Evolutionary conservation across 768 basidiomycete genomes (phyloP), one percentile per base, ranked within the genome.

Genomic region (Lanmaoa pseudosensibilis): DNA sequence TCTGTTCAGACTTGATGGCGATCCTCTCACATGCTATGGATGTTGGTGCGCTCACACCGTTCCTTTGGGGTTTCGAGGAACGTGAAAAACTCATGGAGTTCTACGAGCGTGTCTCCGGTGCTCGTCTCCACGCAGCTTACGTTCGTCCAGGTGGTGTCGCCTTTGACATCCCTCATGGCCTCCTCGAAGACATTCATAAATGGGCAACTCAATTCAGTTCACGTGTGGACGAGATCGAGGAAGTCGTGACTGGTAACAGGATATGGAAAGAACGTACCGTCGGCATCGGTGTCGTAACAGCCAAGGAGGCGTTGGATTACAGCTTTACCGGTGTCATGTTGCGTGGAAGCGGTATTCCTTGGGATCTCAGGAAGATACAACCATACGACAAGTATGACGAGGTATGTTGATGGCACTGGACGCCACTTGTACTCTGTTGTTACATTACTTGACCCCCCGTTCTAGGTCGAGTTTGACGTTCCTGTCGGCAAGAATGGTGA

Each of bases 31-130:
- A 95, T 73, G 88, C 91, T 50, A 94, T 94, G 91, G 94, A 99
- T 68, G 96, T 99, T 60, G 96, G 96, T 71, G 96, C 93, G 56
- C 84, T 99, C 11, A 99, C 96, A 2, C 96, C 96, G 37, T 99
- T 98, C 87, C 80, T 99, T 32, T 99, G 96, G 94, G 96, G 96
- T 65, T 98, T 98, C 80, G 96, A 98, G 75, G 96, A 99, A 74
- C 93, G 96, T 54, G 96, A 98, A 78, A 99, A 99, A 80, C 85
- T 98, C 60, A 98, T 98, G 96, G 96, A 99, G 71, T 99, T 98
- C 76, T 99, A 99, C 73, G 96, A 99, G 76, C 94, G 96, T 54
- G 96, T 98, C 39, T 98, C 95, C 10, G 96, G 96, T 61, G 96
- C 96, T 5, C 94, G 96, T 53, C 82, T 99, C 66, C 96, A 99